phyloP scores from a whole-genome alignment of 2,329 filamentous ascomycete genomes.

The Botrytis squamosa region DNA sequence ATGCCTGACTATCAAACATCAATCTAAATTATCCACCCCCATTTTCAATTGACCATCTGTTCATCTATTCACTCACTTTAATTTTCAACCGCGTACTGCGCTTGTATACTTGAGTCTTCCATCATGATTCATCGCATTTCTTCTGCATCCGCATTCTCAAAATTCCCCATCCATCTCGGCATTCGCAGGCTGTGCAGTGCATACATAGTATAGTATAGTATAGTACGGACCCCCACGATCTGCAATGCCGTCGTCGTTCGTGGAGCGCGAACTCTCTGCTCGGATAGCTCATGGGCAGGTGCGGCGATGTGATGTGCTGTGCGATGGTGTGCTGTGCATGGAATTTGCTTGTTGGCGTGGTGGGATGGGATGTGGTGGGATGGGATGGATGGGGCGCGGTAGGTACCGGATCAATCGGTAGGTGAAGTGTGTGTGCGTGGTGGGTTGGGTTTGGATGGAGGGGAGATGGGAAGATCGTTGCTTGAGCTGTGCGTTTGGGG shows the following conservation, averaged over 20 bases:
- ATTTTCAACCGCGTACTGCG: not conserved
- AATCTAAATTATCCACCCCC: not conserved
- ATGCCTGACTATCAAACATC: not conserved
- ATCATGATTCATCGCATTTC: not conserved
- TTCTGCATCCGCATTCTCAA: not conserved
- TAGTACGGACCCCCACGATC: not conserved
- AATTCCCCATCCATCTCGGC: not conserved
- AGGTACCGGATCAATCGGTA: not conserved
- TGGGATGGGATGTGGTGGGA: not conserved
- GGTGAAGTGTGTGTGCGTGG: not conserved
- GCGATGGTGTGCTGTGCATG: not conserved
- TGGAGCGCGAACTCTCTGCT: not conserved
- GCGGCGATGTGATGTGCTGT: not conserved
- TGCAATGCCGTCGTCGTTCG: not conserved
- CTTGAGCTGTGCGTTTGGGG: constrained; percentile 17
- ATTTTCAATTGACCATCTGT: not conserved
- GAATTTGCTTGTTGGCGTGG: not conserved
- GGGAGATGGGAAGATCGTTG: not conserved
- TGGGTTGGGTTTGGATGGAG: not conserved
- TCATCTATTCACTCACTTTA: not conserved
- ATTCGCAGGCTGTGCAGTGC: not conserved
- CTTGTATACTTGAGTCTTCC: not conserved
- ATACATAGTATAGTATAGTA: not conserved
- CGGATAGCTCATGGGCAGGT: constrained; percentile 3
- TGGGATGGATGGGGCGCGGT: not conserved